Evolutionary conservation across 768 basidiomycete species (phyloP), one percentile per base, ranked within the genome.

Genomic region (Cystofilobasidium ferigula): DNA sequence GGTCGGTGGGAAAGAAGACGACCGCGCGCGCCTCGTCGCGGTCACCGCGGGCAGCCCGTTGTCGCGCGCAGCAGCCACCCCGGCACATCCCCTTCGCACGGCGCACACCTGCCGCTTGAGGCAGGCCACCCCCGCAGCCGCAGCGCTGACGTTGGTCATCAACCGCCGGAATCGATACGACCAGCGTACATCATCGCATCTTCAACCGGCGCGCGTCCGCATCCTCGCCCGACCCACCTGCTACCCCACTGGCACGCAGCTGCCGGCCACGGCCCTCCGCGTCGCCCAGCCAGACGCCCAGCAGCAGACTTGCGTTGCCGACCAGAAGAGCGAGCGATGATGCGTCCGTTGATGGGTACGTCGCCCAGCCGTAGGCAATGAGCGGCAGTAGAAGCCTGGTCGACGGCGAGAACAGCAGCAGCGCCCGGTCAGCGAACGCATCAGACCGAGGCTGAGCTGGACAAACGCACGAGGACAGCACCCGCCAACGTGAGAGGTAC

Each of bases 291-390:
- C 58, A 35, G 12, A 85, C 71, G n/a, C 85, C 85, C 2, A 76
- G 54, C 0, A 86, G 72, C 2, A 89, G 76, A 3, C 79, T 63
- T 5, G 74, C 60, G 72, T 90, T 83, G 32, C 82, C 81, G 14
- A 67, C 70, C 0, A 84, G 72, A 38, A 89, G 75, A 8, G 83
- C 59, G 13, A 71, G 76, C 6, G 89, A 90, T 1, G 86, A 88
- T 0, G 83, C 20, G 0, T 75, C 63, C 0, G 88, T 93, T 0
- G 89, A 88, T 2, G 92, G 92, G 72, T 84, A 92, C 0, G 86
- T 81, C 69, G 91, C 88, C 90, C 91, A 95, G 1, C 87, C 83
- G 72, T 85, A 90, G 74, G 94, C 89, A 58, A 91, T 83, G 18
- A 75, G 79, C 0, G 78, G 59, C 42, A 90, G 78, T 14, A 92